Evolutionary conservation across 257 asterid genomes (phyloP).

Genomic region (Solanum piurae): DNA sequence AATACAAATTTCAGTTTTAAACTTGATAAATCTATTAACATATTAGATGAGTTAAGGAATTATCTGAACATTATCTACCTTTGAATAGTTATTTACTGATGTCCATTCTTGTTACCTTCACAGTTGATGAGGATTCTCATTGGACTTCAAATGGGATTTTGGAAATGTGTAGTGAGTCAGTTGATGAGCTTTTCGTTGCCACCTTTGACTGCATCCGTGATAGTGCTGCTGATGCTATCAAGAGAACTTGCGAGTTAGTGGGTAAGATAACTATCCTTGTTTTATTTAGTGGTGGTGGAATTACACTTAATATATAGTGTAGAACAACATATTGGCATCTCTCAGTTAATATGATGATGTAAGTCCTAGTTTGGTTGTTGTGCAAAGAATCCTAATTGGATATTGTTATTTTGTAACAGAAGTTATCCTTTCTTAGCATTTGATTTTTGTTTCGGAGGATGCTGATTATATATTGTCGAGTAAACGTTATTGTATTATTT

Average conservation of each 20-base stretch:
- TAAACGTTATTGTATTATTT: neutral
- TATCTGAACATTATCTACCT: neutral
- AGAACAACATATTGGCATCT: neutral
- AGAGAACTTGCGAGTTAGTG: constrained; percentile 52
- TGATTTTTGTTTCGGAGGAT: neutral
- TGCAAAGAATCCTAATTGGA: neutral
- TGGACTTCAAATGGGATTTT: constrained; percentile 29
- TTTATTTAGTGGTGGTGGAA: neutral
- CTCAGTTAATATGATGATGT: neutral
- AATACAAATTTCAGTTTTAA: neutral
- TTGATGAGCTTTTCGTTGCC: constrained; percentile 87
- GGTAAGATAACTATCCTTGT: constrained; percentile 34
- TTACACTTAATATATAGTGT: neutral
- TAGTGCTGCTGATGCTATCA: constrained; percentile 63
- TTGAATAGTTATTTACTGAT: neutral
- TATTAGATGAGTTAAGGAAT: neutral
- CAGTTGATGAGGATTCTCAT: constrained; percentile 33
- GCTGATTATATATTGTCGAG: neutral
- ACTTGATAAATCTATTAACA: neutral
- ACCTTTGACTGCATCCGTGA: constrained; percentile 83
- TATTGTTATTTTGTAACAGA: neutral
- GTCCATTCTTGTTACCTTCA: constrained; percentile 18
- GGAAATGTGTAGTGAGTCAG: constrained; percentile 48
- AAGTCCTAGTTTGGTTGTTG: neutral
- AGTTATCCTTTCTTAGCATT: neutral